Evolutionary conservation across 352 stramenopile genomes (phyloP).

Genomic region (Phytophthora ohioensis): DNA sequence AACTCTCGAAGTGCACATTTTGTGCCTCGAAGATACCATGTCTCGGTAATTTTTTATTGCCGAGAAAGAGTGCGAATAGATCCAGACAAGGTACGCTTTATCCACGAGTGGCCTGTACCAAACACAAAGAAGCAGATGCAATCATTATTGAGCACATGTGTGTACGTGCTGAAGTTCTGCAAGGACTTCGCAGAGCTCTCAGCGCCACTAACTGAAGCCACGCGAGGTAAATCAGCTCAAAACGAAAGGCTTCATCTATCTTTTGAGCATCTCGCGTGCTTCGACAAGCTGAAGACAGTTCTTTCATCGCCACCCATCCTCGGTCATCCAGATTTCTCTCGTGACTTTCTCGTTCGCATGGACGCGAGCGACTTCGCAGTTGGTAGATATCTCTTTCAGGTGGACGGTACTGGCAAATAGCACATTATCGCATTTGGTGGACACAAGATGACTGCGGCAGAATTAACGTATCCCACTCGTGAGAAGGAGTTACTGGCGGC

Average conservation of each 20-base stretch:
- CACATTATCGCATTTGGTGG: slow-evolving; percentile 13
- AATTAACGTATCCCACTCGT: slow-evolving; percentile 6
- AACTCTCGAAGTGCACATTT: slow-evolving; percentile 1
- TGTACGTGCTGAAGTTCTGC: background rate
- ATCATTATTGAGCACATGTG: background rate
- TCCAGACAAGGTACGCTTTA: background rate
- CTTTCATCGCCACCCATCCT: background rate
- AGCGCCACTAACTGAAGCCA: background rate
- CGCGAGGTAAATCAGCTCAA: background rate
- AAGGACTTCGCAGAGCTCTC: background rate
- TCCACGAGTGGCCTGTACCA: background rate
- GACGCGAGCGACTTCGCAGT: background rate
- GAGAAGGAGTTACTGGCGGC: slow-evolving; percentile 7
- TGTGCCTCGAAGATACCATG: background rate
- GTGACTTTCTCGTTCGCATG: background rate
- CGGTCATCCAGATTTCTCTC: background rate
- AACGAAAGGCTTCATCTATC: background rate
- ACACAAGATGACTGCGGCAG: background rate
- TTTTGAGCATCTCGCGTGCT: background rate
- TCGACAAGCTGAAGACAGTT: background rate
- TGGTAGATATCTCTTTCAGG: background rate
- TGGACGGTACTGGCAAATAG: background rate
- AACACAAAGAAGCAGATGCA: background rate
- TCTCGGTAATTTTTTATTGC: background rate
- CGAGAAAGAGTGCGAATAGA: background rate